Evolutionary conservation across 2,329 filamentous ascomycete species (phyloP).

Genomic region (Penicillium sclerotiorum): DNA sequence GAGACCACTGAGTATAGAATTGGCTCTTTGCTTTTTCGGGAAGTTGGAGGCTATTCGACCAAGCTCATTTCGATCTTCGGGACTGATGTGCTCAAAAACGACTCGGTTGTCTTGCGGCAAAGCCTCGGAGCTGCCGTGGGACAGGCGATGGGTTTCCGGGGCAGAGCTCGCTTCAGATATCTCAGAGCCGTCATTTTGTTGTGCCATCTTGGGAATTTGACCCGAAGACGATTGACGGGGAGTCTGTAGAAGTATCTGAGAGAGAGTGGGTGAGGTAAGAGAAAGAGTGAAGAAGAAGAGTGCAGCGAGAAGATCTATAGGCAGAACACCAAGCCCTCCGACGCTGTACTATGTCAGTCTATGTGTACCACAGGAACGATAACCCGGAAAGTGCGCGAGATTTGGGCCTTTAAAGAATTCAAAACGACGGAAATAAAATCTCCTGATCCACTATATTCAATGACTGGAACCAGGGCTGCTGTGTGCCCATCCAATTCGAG

Average conservation of each 20-base stretch:
- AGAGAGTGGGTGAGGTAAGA: background rate
- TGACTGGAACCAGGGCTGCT: conserved; percentile 1
- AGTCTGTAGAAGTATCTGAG: background rate
- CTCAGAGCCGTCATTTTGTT: conserved; percentile 10
- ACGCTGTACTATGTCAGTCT: no score
- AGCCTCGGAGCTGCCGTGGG: conserved; percentile 17
- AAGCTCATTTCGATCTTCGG: conserved; percentile 30
- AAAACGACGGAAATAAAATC: no score
- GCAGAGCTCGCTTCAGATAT: conserved; percentile 16
- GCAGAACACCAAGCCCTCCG: no score
- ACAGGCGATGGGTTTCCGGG: conserved; percentile 12
- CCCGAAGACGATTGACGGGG: background rate
- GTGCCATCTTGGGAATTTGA: conserved; percentile 3
- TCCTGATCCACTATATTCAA: no score
- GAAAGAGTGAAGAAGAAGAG: no score
- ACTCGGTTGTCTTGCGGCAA: conserved; percentile 22
- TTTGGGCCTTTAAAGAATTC: no score
- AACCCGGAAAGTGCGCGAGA: no score
- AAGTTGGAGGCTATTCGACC: conserved; percentile 35
- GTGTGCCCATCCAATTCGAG: conserved; percentile 8
- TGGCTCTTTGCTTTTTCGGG: conserved; percentile 21
- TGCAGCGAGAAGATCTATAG: no score
- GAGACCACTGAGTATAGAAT: conserved; percentile 20
- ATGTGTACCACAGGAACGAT: no score
- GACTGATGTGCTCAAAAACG: conserved; percentile 30